A percentile compares a stretch with the other conserved stretches of the same genome.
phyloP scores from a whole-genome alignment of 305 asterid species.

The Fraxinus sp. region DNA sequence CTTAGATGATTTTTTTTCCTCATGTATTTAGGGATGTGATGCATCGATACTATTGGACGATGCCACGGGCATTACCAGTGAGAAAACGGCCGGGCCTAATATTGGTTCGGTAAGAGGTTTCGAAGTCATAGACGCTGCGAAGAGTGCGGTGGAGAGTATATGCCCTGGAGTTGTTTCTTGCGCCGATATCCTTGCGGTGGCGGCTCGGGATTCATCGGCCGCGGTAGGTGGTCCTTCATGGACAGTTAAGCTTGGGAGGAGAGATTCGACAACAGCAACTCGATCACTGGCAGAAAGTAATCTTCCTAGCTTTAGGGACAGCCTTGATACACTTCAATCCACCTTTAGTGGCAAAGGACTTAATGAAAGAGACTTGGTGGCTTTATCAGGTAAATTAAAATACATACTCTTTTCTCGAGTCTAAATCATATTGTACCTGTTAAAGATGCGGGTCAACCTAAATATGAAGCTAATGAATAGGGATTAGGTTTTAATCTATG shows the following conservation, averaged over 20 bases:
- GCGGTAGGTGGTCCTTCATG: conserved; percentile 49
- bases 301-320: conserved; percentile 23
- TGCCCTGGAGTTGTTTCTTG: conserved; percentile 4
- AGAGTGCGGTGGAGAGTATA: conserved; percentile 3
- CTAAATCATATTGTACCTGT: not conserved
- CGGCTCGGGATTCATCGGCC: not conserved
- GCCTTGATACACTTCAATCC: conserved; percentile 7
- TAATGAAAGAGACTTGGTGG: conserved; percentile 31
- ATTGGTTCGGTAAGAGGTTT: not conserved
- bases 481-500: not conserved
- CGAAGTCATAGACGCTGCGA: not conserved
- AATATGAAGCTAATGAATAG: not conserved
- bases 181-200: not conserved
- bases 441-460: not conserved
- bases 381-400: conserved; percentile 26
- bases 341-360: conserved; percentile 21
- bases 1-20: not conserved
- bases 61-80: not conserved
- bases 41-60: not conserved
- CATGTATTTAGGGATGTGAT: not conserved
- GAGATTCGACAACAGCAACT: conserved; percentile 36
- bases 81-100: not conserved
- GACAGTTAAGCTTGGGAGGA: conserved; percentile 33
- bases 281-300: conserved; percentile 20
- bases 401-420: not conserved